phyloP scores from a whole-genome alignment of 1,284 basidiomycete species.

The Porphyrellus sp. region DNA sequence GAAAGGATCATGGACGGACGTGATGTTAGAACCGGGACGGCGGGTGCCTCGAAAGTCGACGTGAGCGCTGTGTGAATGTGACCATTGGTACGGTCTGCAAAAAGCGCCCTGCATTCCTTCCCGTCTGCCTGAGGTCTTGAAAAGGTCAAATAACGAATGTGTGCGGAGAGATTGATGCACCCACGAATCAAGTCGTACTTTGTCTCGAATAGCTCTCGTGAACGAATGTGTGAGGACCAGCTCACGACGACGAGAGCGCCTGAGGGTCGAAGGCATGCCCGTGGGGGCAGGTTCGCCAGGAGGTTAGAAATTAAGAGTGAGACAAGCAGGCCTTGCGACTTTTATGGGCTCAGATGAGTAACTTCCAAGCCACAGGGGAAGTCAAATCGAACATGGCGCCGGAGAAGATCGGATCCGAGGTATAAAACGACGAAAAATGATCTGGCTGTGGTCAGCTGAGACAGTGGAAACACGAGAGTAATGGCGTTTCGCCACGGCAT shows the following conservation, averaged over 20 bases:
- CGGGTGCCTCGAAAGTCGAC: slow-evolving; percentile 12
- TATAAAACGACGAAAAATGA: slow-evolving; percentile 9
- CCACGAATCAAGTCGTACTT: slow-evolving; percentile 34
- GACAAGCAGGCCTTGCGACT: slow-evolving; percentile 18
- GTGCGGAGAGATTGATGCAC: slow-evolving; percentile 1
- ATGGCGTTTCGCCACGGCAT: slow-evolving; percentile 6
- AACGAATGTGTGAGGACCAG: slow-evolving; percentile 37
- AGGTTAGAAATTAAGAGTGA: slow-evolving; percentile 11
- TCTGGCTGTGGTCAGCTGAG: slow-evolving; percentile 8
- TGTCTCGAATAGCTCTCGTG: slow-evolving; percentile 37
- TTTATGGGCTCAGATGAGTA: slow-evolving; percentile 30
- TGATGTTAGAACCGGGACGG: slow-evolving; percentile 13
- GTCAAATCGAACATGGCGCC: slow-evolving; percentile 10
- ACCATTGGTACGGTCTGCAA: slow-evolving; percentile 28
- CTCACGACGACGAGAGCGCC: slow-evolving; percentile 38
- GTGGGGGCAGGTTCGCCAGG: slow-evolving; percentile 14
- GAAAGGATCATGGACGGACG: slow-evolving; percentile 31
- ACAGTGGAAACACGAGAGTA: slow-evolving; percentile 10
- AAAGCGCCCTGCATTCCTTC: slow-evolving; percentile 21
- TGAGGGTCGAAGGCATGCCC: slow-evolving; percentile 39
- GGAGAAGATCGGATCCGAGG: slow-evolving; percentile 11
- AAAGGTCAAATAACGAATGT: slow-evolving; percentile 5
- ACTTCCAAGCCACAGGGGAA: slow-evolving; percentile 33
- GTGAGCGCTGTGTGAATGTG: slow-evolving; percentile 1
- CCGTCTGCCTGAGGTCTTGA: slow-evolving; percentile 19